Base-by-base conservation (phyloP, 2,329 filamentous ascomycete species). In the Penicillium sp. region DNA sequence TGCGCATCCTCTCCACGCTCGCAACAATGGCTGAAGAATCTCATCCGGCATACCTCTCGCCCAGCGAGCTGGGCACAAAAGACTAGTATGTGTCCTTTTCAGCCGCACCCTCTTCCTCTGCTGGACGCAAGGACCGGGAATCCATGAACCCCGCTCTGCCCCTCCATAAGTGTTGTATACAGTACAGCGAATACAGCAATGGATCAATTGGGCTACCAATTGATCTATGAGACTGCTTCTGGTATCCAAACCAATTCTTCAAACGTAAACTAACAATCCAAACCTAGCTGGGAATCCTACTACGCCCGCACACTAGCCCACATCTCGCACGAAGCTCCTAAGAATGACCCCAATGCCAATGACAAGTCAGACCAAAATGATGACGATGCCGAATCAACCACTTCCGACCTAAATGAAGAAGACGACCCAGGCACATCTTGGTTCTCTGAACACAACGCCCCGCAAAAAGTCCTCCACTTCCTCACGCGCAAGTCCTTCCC, bases 391-490 rank as follows among this genome's bases (percentile, higher is more conserved):
- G 39, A 21, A 19, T 52, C 49, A 2, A 33, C 49, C 8, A 21
- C 49, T 5, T 85, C 93, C 75, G 77, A 85, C 53, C 75, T 83
- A 61, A 86, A 96, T 77, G 86, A 90, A 10, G 77, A 83, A 56
- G 90, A 96, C 12, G 76, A 79, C 79, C 89, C 89, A 59, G 93
- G 93, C 65, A 96, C 92, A 31, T 87, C 94, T 68, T 99, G 94
- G 94, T 99, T 99, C 82, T 89, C 92, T 73, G 94, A 97, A 78
- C 90, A 91, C 33, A 86, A 89, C 70, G 94, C 94, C 61, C 91
- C 96, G 70, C 82, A 87, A 61, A 93, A 93, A 70, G 86, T 96
- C 59, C 76, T 96, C 25, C 74, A 79, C 10, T 92, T 89, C 72
- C 83, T 96, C 8, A 79, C 79, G 4, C 76, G 79, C 4, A 74